Conservation (phyloP, 169 alveolate species). For the Babesia ovis region DNA sequence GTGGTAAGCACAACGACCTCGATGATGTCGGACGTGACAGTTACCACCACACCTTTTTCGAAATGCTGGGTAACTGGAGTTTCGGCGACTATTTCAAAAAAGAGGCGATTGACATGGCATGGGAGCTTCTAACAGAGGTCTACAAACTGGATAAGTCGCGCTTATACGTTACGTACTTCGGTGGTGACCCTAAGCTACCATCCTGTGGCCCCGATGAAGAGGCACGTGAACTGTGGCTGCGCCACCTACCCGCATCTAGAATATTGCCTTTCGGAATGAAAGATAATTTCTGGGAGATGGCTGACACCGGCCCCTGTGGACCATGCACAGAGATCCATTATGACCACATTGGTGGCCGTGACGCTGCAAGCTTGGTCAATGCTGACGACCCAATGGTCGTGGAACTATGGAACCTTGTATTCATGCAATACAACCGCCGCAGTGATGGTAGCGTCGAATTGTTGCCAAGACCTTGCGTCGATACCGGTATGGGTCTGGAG, state of each 20-base stretch:
- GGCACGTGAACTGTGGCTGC: constrained; percentile 86
- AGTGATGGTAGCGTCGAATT: constrained; percentile 82
- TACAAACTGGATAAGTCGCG: constrained; percentile 80
- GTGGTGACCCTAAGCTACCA: constrained; percentile 90
- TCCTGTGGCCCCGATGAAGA: constrained; percentile 85
- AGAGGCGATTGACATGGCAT: constrained; percentile 92
- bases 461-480: constrained; percentile 90
- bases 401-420: constrained; percentile 93
- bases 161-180: constrained; percentile 92
- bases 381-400: constrained; percentile 92
- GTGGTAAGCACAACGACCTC: constrained; percentile 85
- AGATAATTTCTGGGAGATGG: constrained; percentile 97
- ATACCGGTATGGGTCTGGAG: constrained; percentile 95
- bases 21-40: constrained; percentile 95
- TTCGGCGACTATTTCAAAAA: constrained; percentile 93
- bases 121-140: constrained; percentile 88
- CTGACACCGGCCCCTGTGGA: constrained; percentile 96
- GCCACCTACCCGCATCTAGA: constrained; percentile 80
- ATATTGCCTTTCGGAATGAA: constrained; percentile 86
- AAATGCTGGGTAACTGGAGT: constrained; percentile 96
- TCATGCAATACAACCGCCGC: constrained; percentile 92
- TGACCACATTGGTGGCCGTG: constrained; percentile 84
- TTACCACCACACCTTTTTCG: constrained; percentile 94
- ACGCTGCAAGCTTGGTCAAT: constrained; percentile 88
- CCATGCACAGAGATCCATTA: constrained; percentile 95